Evolutionary conservation across 73 alveolate species (phyloP).

Genomic region (Breviolum minutum): DNA sequence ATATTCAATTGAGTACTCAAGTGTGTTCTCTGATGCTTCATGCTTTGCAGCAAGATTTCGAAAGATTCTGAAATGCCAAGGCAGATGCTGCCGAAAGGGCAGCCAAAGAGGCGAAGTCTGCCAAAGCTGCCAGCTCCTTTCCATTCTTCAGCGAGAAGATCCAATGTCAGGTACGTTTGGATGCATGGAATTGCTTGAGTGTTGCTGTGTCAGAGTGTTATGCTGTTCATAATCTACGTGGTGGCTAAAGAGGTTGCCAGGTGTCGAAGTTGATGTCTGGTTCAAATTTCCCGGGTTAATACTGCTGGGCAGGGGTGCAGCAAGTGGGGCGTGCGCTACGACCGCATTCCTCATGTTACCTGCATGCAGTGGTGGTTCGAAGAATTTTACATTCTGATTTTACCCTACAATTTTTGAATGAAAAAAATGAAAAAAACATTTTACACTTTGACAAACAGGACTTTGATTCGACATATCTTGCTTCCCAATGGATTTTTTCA

Average conservation of each 20-base stretch:
- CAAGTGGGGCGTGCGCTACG: constrained; percentile 68
- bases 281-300: not conserved
- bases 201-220: no score
- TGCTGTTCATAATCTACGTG: not conserved
- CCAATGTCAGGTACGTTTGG: constrained; percentile 47
- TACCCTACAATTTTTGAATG: not conserved
- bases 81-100: constrained; percentile 56
- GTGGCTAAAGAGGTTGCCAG: not conserved
- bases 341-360: constrained; percentile 65
- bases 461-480: not conserved
- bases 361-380: not conserved
- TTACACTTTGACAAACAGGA: not conserved
- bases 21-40: not conserved
- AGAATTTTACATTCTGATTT: not conserved
- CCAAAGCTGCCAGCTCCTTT: constrained; percentile 47
- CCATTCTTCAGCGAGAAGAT: constrained; percentile 94
- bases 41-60: no score
- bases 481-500: not conserved
- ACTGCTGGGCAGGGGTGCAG: constrained; percentile 49
- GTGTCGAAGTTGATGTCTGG: not conserved
- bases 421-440: no score
- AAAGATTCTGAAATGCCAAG: not conserved
- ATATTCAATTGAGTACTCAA: no score
- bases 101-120: constrained; percentile 19
- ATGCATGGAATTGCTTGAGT: no score